Base-by-base conservation (phyloP, 306 rosid genomes). In the Macrotyloma uniflorum region DNA sequence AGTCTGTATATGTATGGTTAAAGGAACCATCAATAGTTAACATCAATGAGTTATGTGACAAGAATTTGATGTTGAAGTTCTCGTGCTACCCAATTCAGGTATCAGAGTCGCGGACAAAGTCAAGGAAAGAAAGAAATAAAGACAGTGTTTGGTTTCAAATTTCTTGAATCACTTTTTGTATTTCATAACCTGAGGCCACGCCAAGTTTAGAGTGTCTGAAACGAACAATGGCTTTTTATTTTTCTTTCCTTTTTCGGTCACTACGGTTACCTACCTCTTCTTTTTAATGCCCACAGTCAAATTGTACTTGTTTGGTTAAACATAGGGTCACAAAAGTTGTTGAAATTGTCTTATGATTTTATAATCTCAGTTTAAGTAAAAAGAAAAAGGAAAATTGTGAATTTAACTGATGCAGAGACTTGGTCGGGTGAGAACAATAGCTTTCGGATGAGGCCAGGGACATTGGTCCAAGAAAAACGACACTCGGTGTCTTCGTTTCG, bases 21-120 rank as follows among this genome's bases (percentile, higher is more conserved):
- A 26, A 26, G 1, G 28, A 30, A 32, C 26, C 50, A 74, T 15
- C 30, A 38, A 26, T 26, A 26, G 28, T n/a, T n/a, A 35, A 36
- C 14, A 19, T 5, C 18, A 65, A 19, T 36, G 5, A 38, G 5
- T 20, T 65, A 65, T 24, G 0, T 23, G 24, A 43, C 57, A 30
- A 10, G 4, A 32, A 65, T 28, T 53, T 28, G 26, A 72, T 43
- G 57, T 11, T 54, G 67, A 72, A 38, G 68, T 8, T 35, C 50
- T 35, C 13, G 32, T 5, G 47, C 14, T 7, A 8, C 16, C 49
- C 19, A 28, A 45, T 50, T 80, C 16, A 55, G 14, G 38, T n/a
- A 26, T 72, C 28, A 64, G 12, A 45, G 46, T 71, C 76, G 80
- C 88, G 83, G 85, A 88, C 89, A 80, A 50, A 63, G 20, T 30